A percentile compares a stretch with the other conserved stretches of the same genome.
These are phyloP conservation scores for Biscogniauxia sp. DNA, from an alignment of 2,329 filamentous ascomycete genomes.

Conservation along the genomic window DNA sequence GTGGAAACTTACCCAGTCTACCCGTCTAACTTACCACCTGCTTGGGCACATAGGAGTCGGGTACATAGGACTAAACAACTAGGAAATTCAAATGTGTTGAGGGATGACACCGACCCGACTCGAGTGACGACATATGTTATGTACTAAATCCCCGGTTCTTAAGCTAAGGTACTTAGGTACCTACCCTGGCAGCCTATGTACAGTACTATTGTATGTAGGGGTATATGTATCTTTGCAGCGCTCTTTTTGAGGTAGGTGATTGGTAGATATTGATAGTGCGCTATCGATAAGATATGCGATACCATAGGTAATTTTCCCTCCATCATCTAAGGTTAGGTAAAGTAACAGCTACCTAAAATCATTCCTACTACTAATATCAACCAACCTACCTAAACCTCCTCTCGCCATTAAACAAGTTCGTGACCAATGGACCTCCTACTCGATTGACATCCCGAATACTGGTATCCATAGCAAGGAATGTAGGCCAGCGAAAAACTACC, in stretches of 20 bases:
- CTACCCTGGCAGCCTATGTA: too few species aligned
- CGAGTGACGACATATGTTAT: neutral
- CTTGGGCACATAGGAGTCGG: neutral
- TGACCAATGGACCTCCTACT: neutral
- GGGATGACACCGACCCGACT: neutral
- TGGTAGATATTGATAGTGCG: neutral
- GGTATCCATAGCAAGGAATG: neutral
- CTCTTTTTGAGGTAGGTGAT: too few species aligned
- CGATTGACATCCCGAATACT: conserved; percentile 3
- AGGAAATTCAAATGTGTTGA: neutral
- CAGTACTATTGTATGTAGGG: neutral
- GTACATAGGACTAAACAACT: neutral
- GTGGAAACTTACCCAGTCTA: too few species aligned
- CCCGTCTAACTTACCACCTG: too few species aligned
- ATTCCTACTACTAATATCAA: too few species aligned
- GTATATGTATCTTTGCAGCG: too few species aligned
- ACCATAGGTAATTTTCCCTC: neutral
- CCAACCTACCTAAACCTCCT: neutral
- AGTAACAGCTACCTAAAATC: too few species aligned
- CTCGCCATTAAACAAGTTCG: neutral
- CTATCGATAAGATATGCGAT: neutral
- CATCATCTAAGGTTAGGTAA: too few species aligned
- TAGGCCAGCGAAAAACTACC: neutral
- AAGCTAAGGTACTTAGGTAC: neutral
- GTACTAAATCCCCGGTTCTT: neutral